phyloP scores from a whole-genome alignment of 768 basidiomycete genomes.

The Trametes meyenii region DNA sequence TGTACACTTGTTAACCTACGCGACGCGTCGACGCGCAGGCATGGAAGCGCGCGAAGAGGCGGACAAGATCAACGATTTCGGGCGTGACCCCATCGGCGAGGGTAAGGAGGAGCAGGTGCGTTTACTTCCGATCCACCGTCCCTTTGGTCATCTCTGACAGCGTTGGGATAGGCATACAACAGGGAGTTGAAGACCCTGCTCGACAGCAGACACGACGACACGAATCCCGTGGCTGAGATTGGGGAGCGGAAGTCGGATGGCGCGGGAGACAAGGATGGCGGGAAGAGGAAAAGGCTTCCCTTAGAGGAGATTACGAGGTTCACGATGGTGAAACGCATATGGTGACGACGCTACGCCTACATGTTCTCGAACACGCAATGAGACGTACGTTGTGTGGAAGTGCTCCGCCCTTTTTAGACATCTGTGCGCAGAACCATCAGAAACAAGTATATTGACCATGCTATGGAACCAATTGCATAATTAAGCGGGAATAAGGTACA shows the following conservation, averaged over 20 bases:
- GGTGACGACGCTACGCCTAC: slow-evolving; percentile 38
- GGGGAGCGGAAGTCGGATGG: slow-evolving; percentile 50
- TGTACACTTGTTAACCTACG: slow-evolving; percentile 83
- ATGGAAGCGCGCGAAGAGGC: slow-evolving; percentile 77
- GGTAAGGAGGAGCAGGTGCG: slow-evolving; percentile 81
- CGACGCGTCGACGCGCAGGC: slow-evolving; percentile 68
- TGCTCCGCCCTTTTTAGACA: not conserved
- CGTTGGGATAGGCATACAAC: slow-evolving; percentile 66
- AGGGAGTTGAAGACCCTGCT: slow-evolving; percentile 75
- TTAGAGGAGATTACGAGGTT: slow-evolving; percentile 91
- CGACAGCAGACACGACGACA: slow-evolving; percentile 71
- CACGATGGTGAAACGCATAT: slow-evolving; percentile 96
- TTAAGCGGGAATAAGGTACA: not conserved
- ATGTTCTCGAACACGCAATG: not conserved
- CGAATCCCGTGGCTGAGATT: slow-evolving; percentile 66
- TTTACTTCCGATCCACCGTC: slow-evolving; percentile 5
- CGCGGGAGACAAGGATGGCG: slow-evolving; percentile 27
- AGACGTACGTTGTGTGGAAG: not conserved
- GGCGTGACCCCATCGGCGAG: slow-evolving; percentile 90
- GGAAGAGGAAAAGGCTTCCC: slow-evolving; percentile 64
- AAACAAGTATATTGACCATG: too few relatives aligned
- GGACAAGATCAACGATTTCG: slow-evolving; percentile 85
- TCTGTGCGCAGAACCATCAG: too few relatives aligned
- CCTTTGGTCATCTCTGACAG: not conserved
- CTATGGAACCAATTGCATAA: not conserved